A percentile compares a stretch with the other conserved stretches of the same genome.
These are phyloP conservation scores for Cornus controversa DNA, from an alignment of 148 eudicot genomes.

Conservation along the genomic window DNA sequence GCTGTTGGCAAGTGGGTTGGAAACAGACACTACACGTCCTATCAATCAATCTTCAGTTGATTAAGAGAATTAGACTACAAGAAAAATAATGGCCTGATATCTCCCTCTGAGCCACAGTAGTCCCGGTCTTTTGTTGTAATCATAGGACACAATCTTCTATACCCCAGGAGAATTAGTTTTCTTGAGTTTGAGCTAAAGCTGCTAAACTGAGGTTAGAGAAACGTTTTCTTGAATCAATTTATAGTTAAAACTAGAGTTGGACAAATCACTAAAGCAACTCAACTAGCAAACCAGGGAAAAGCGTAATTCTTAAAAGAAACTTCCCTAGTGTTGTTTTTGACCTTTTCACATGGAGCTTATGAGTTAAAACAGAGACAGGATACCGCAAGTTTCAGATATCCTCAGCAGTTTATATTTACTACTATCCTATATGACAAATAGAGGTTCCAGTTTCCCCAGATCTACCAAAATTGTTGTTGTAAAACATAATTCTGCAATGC, in stretches of 20 bases:
- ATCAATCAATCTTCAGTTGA: conserved; percentile 11
- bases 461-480: too few species aligned
- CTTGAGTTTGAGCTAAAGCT: background rate
- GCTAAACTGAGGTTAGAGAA: background rate
- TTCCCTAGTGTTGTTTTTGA: background rate
- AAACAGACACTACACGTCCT: background rate
- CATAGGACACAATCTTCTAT: background rate
- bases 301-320: background rate
- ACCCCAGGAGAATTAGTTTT: background rate
- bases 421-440: background rate
- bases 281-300: background rate
- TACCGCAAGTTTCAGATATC: background rate
- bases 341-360: background rate
- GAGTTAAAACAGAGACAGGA: background rate
- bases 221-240: background rate
- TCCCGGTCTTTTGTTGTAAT: background rate
- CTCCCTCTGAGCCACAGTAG: background rate
- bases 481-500: background rate
- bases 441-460: background rate
- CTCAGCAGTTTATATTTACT: background rate
- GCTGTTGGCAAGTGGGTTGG: conserved; percentile 2
- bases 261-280: background rate
- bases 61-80: background rate
- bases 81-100: background rate
- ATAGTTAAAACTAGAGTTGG: background rate